Base-by-base conservation (phyloP, 1,139 yeast species). In the Suhomyces yuchorum region DNA sequence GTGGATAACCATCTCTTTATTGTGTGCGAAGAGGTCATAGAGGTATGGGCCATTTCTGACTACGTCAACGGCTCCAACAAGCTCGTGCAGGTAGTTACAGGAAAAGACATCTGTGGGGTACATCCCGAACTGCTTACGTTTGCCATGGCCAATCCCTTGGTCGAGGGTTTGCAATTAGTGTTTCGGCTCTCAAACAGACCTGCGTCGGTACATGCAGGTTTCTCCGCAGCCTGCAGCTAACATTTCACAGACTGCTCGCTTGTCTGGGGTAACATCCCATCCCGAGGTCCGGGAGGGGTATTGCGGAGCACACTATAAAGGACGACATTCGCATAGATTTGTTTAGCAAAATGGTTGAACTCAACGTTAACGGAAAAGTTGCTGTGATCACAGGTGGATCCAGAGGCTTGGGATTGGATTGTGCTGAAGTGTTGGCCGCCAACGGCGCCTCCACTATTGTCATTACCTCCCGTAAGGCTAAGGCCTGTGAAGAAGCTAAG, bases 361-460 rank as follows among this genome's bases (percentile, higher is more conserved):
- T 67, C 46, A 75, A 74, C 53, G 84, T 84, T 32, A 68, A 81
- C 47, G 89, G 86, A 30, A 86, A 86, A 64, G 75, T 77, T 7
- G 92, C 89, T 1, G 80, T 84, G 12, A 75, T 87, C 54, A 87
- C 93, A n/a, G 95, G 93, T 15, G 91, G 92, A 36, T 81, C 90
- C 39, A 73, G 93, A 56, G 93, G 93, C 0, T 78, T 86, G 45
- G 93, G 93, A 0, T 77, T 82, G 50, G 67, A 81, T 60, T 81
- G 86, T 68, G 89, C 89, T 17, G 89, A 84, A 60, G 82, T 81
- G 2, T 73, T 84, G 43, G 79, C 85, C 9, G 67, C 71, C 44
- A 82, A 84, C 53, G 91, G 91, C 1, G 89, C 87, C 11, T 67
- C 79, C 45, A 70, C 79, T 28, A 83, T 87, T 32, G 81, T 81